Evolutionary conservation across 495 filamentous ascomycete species (phyloP).

Genomic region (Tricharina praecox): DNA sequence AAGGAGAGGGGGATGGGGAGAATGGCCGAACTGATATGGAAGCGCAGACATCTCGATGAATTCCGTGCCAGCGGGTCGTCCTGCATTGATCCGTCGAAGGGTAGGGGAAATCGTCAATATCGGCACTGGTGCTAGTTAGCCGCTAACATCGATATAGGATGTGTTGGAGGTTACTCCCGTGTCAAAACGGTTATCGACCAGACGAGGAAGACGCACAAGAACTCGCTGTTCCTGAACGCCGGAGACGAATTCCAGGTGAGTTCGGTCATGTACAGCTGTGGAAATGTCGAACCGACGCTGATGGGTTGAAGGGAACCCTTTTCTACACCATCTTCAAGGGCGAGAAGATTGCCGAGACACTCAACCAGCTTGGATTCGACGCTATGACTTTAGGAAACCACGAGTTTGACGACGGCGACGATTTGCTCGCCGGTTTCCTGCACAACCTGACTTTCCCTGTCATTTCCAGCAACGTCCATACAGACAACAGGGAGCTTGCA

Average conservation of each 20-base stretch:
- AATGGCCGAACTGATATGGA: neutral
- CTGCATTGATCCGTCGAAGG: slow-evolving; percentile 33
- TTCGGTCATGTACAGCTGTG: no score
- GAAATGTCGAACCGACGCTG: no score
- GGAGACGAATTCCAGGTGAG: slow-evolving; percentile 42
- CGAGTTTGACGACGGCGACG: slow-evolving; percentile 34
- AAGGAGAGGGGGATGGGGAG: neutral
- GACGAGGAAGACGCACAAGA: slow-evolving; percentile 34
- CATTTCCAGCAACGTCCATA: slow-evolving; percentile 37
- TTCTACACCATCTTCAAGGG: slow-evolving; percentile 42
- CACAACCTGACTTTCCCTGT: slow-evolving; percentile 42
- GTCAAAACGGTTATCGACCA: slow-evolving; percentile 36
- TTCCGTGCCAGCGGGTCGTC: slow-evolving; percentile 39
- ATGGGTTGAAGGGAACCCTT: slow-evolving; percentile 39
- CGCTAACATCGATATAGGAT: slow-evolving; percentile 29
- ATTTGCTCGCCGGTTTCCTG: slow-evolving; percentile 20
- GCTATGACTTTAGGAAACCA: slow-evolving; percentile 35
- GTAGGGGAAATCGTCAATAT: no score
- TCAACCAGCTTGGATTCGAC: slow-evolving; percentile 40
- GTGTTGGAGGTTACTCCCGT: slow-evolving; percentile 42
- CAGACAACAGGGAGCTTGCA: slow-evolving; percentile 35
- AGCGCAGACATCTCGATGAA: slow-evolving; percentile 35
- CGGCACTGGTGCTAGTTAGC: no score
- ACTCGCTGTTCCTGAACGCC: slow-evolving; percentile 39
- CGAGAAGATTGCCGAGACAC: slow-evolving; percentile 44